Base-by-base conservation (phyloP, 1,284 basidiomycete genomes). In the Hemileia vastatrix region DNA sequence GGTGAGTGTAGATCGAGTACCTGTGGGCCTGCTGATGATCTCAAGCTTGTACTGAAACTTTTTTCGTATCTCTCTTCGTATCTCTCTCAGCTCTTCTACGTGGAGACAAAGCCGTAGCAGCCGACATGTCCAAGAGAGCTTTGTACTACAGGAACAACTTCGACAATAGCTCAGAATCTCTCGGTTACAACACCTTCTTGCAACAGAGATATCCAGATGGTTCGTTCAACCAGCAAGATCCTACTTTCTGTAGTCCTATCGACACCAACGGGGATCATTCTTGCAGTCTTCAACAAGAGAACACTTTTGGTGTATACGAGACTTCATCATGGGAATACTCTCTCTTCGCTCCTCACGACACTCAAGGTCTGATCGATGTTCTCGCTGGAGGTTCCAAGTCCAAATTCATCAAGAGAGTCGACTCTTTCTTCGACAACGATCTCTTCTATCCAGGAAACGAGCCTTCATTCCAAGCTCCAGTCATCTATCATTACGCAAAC, bases 301-400 rank as follows among this genome's bases (percentile, higher is more conserved):
- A n/a, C n/a, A n/a, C n/a, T n/a, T n/a, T n/a, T n/a, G n/a, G n/a
- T n/a, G n/a, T n/a, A n/a, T n/a, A n/a, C n/a, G n/a, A n/a, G n/a
- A n/a, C n/a, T n/a, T n/a, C n/a, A n/a, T n/a, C n/a, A n/a, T 36
- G 80, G 80, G 80, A 82, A 66, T 80, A 80, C 72, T 79, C 77
- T 64, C 80, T 81, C 69, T 82, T 80, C 69, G 82, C 79, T 1
- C 83, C 83, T 1, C 83, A 84, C 65, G 82, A 83, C 59, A 83
- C 81, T 33, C 80, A 80, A 0, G 76, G 81, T 33, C 71, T 84
- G 44, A 54, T 47, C 15, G 78, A 84, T 11, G n/a, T n/a, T n/a
- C 77, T 83, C 9, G 83, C 83, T 83, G 83, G 83, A 23, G 83
- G 83, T 56, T n/a, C n/a, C n/a, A 80, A 80, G 64, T 79, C 70